Conservation (phyloP, 305 asterid genomes). For the Fraxinus ornus region DNA sequence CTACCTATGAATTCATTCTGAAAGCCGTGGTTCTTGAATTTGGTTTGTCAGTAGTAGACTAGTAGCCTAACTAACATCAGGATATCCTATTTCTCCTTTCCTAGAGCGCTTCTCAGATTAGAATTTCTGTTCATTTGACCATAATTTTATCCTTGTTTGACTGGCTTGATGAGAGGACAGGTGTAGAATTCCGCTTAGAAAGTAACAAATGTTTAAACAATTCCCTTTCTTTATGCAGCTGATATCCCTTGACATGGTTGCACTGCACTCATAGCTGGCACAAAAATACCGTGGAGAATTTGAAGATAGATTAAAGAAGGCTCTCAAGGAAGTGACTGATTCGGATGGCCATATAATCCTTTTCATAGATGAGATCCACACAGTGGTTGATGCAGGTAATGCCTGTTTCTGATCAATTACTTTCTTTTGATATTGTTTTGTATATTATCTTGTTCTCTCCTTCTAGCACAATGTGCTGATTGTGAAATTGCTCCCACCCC, state of each 20-base stretch:
- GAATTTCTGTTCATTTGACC: not conserved
- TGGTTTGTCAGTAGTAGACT: constrained; percentile 16
- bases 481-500: not conserved
- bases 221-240: constrained; percentile 46
- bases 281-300: constrained; percentile 96
- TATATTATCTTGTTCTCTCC: not conserved
- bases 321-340: constrained; percentile 90
- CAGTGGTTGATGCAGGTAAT: constrained; percentile 97
- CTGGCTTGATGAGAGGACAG: constrained; percentile 89
- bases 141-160: constrained; percentile 13
- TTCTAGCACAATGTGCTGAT: not conserved
- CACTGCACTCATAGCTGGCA: constrained; percentile 87
- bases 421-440: not conserved
- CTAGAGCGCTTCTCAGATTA: not conserved
- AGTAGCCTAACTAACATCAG: not conserved
- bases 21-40: not conserved
- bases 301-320: constrained; percentile 90
- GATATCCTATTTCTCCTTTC: not conserved
- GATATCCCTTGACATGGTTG: constrained; percentile 91
- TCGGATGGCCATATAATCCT: constrained; percentile 87
- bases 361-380: constrained; percentile 92
- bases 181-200: not conserved
- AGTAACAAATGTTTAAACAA: constrained; percentile 15
- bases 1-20: not conserved
- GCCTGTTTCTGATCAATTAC: not conserved